These are phyloP conservation scores for Trichoderma guizhouense DNA, from an alignment of 2,329 filamentous ascomycete genomes.

Conservation along the genomic window DNA sequence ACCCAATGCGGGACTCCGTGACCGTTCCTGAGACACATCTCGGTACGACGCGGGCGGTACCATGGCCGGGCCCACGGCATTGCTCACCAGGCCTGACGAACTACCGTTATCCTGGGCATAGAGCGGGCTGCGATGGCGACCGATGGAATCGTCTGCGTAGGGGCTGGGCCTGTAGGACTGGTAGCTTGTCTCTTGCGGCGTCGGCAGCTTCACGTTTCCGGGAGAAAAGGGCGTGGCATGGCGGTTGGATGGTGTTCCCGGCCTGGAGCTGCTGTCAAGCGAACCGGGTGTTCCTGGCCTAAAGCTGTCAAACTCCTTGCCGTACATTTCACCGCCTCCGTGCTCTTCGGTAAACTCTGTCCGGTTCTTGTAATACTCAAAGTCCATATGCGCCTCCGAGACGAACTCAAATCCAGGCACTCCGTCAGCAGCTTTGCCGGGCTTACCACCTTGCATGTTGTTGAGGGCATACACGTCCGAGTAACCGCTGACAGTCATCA, in stretches of 20 bases:
- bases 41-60: constrained; percentile 30
- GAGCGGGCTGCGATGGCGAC: constrained; percentile 44
- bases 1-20: neutral
- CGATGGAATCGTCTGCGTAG: constrained; percentile 24
- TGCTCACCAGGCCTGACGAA: constrained; percentile 49
- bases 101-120: constrained; percentile 53
- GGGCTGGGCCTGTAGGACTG: constrained; percentile 27
- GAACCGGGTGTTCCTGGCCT: constrained; percentile 61
- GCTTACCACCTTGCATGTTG: constrained; percentile 61
- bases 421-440: constrained; percentile 42
- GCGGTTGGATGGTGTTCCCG: constrained; percentile 43
- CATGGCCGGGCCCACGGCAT: constrained; percentile 52
- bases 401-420: constrained; percentile 85
- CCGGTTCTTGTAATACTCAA: constrained; percentile 86
- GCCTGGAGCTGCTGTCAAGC: constrained; percentile 46
- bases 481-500: constrained; percentile 64
- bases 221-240: constrained; percentile 36
- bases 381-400: constrained; percentile 80
- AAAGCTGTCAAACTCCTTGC: constrained; percentile 55
- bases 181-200: constrained; percentile 31
- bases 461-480: constrained; percentile 80
- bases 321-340: constrained; percentile 71
- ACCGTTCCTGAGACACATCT: constrained; percentile 26
- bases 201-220: constrained; percentile 28
- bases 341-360: constrained; percentile 84